These are phyloP conservation scores for Nosema bombycis DNA, from an alignment of 371 early-diverging fungal genomes.

Conservation along the genomic window DNA sequence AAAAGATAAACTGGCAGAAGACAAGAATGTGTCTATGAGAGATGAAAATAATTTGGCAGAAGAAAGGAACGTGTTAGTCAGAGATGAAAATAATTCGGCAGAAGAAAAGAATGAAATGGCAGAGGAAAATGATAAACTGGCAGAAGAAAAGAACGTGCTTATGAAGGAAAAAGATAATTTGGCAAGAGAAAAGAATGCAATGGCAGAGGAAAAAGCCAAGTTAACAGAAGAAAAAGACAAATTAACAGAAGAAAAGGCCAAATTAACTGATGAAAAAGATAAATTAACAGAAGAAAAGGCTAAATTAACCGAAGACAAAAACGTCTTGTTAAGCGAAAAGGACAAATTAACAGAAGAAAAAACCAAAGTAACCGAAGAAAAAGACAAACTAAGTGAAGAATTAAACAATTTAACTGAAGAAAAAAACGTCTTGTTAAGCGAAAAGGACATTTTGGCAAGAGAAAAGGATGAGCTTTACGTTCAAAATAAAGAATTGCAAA, in stretches of 20 bases:
- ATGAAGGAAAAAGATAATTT: conserved; percentile 1
- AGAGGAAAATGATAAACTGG: not conserved
- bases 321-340: not conserved
- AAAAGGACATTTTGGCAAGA: too few relatives aligned
- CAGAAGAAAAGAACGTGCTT: conserved; percentile 6
- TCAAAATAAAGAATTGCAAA: too few relatives aligned
- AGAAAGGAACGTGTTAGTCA: not conserved
- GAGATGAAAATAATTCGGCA: not conserved
- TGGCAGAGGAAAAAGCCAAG: not conserved
- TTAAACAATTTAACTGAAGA: too few relatives aligned
- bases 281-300: not conserved
- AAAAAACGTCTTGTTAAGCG: too few relatives aligned
- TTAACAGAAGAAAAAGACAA: not conserved
- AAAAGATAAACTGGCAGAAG: conserved; percentile 16
- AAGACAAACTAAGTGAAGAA: too few relatives aligned
- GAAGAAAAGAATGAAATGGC: not conserved
- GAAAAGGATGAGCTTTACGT: too few relatives aligned
- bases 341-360: too few relatives aligned
- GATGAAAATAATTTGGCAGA: conserved; percentile 7
- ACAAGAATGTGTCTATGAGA: not conserved
- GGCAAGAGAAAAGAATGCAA: conserved; percentile 1
- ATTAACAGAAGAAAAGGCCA: not conserved
- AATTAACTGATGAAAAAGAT: not conserved
- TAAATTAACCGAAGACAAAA: not conserved
- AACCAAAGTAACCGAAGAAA: too few relatives aligned